These are phyloP conservation scores for Zasmidium citrigriseum DNA, from an alignment of 2,329 filamentous ascomycete species.

Conservation along the genomic window DNA sequence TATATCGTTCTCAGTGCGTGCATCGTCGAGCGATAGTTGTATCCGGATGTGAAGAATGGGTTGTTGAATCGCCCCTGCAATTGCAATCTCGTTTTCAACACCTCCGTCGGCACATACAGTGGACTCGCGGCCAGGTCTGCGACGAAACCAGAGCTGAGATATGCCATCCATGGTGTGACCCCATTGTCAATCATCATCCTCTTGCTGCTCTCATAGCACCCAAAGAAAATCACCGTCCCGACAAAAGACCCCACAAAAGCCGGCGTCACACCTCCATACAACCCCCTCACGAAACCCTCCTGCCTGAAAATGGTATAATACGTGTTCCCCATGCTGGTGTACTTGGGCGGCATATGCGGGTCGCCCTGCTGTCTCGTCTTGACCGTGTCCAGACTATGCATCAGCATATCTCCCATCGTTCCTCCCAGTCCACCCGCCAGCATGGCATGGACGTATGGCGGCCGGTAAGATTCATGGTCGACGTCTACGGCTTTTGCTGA, in stretches of 20 bases:
- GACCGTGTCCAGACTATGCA: slow-evolving; percentile 98
- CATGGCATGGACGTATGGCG: slow-evolving; percentile 67
- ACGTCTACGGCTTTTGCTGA: slow-evolving; percentile 22
- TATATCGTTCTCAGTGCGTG: slow-evolving; percentile 87
- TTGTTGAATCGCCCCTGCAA: slow-evolving; percentile 95
- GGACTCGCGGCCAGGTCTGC: slow-evolving; percentile 90
- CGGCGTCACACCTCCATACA: slow-evolving; percentile 92
- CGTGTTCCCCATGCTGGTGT: slow-evolving; percentile 83
- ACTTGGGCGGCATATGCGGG: slow-evolving; percentile 87
- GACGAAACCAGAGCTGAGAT: slow-evolving; percentile 85
- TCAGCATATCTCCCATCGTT: slow-evolving; percentile 91
- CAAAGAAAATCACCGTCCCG: slow-evolving; percentile 93
- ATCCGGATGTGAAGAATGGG: slow-evolving; percentile 87
- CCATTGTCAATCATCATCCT: slow-evolving; percentile 82
- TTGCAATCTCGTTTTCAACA: slow-evolving; percentile 94
- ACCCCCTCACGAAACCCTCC: slow-evolving; percentile 79
- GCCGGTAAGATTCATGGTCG: slow-evolving; percentile 46
- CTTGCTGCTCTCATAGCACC: slow-evolving; percentile 94
- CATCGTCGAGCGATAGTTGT: slow-evolving; percentile 86
- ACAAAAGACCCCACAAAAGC: slow-evolving; percentile 91
- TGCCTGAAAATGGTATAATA: slow-evolving; percentile 93
- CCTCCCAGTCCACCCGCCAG: slow-evolving; percentile 91
- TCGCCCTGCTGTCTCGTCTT: slow-evolving; percentile 98
- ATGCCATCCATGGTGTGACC: slow-evolving; percentile 78
- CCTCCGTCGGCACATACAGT: slow-evolving; percentile 95